These are phyloP conservation scores for Nitzschia sp. DNA, from an alignment of 108 stramenopile genomes.

Conservation along the genomic window DNA sequence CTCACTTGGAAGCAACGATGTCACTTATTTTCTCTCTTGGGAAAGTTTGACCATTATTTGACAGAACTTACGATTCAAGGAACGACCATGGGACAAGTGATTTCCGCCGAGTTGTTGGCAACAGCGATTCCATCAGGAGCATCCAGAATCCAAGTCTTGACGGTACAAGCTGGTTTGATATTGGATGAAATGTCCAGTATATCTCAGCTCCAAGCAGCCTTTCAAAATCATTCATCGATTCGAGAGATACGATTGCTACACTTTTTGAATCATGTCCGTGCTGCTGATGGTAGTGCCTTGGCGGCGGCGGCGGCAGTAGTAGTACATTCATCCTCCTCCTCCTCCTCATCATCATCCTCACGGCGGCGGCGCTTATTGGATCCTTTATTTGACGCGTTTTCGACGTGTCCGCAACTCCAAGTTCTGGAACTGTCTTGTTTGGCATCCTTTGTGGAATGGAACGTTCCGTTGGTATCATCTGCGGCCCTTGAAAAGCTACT, in stretches of 20 bases:
- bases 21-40: not conserved
- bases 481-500: not conserved
- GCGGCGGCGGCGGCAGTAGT: not conserved
- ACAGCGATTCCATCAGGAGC: not conserved
- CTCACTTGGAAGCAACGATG: not conserved
- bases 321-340: not conserved
- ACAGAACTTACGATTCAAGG: not conserved
- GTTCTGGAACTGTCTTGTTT: not conserved
- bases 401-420: not conserved
- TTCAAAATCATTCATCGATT: not conserved
- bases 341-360: no score
- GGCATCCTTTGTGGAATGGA: slow-evolving; percentile 7
- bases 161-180: not conserved
- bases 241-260: not conserved
- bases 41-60: not conserved
- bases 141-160: not conserved
- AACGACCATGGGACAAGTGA: slow-evolving; percentile 3
- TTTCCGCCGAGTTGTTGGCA: slow-evolving; percentile 1
- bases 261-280: slow-evolving; percentile 1
- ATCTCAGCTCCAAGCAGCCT: not conserved
- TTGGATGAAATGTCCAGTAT: not conserved
- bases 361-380: not conserved
- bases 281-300: not conserved
- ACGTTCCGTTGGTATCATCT: not conserved
- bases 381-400: not conserved